phyloP scores from a whole-genome alignment of 2,329 filamentous ascomycete genomes.

The Penicillium sp. region DNA sequence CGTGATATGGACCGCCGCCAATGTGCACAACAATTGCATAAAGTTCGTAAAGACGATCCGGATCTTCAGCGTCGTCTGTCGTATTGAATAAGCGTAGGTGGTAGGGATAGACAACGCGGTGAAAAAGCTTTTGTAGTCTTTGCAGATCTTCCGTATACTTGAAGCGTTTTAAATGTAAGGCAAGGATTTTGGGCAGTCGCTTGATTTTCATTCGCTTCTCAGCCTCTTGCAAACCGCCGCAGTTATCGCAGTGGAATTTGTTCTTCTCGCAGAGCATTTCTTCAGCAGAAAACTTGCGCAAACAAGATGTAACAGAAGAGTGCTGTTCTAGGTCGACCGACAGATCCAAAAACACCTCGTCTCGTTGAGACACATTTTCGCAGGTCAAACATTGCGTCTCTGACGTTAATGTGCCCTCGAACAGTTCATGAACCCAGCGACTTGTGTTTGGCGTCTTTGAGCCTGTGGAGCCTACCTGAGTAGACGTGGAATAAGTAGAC shows the following conservation, averaged over 20 bases:
- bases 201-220: constrained; percentile 99
- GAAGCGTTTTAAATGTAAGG: constrained; percentile 92
- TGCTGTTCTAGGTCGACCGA: constrained; percentile 95
- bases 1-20: constrained; percentile 92
- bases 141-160: constrained; percentile 97
- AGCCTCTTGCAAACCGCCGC: constrained; percentile 91
- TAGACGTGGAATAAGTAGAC: constrained; percentile 22
- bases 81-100: constrained; percentile 96
- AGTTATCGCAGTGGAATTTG: constrained; percentile 98
- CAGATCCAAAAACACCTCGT: constrained; percentile 92
- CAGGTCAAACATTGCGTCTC: constrained; percentile 96
- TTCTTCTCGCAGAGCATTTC: constrained; percentile 98
- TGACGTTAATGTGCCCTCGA: constrained; percentile 89
- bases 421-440: constrained; percentile 95
- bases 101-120: constrained; percentile 94
- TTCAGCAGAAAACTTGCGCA: constrained; percentile 93
- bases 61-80: constrained; percentile 89
- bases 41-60: constrained; percentile 89
- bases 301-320: constrained; percentile 90
- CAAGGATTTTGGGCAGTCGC: constrained; percentile 82
- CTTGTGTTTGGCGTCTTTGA: constrained; percentile 62
- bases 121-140: constrained; percentile 90
- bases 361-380: constrained; percentile 89
- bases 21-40: constrained; percentile 98
- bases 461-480: constrained; percentile 24